These are phyloP conservation scores for Mycena capillaripes DNA, from an alignment of 768 basidiomycete genomes.

Conservation along the genomic window DNA sequence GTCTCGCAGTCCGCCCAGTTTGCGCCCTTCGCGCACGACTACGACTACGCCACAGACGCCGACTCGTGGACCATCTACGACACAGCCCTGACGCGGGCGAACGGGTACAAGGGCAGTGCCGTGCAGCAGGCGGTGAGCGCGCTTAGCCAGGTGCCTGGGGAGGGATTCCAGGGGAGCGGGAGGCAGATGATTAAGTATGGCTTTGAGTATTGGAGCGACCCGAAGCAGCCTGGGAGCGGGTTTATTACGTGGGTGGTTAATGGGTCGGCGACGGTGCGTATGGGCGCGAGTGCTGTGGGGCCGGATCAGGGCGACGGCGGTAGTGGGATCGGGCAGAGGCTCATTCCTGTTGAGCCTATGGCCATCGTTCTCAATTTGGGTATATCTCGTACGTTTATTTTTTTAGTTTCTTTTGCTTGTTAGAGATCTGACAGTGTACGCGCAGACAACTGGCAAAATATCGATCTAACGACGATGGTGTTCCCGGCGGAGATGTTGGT, in stretches of 20 bases:
- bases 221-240: conserved; percentile 64
- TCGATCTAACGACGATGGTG: conserved; percentile 65
- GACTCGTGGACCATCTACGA: conserved; percentile 53
- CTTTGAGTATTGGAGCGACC: conserved; percentile 83
- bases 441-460: conserved; percentile 62
- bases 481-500: conserved; percentile 81
- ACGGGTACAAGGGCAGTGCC: conserved; percentile 64
- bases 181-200: conserved; percentile 66
- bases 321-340: conserved; percentile 69
- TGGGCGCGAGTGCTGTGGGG: conserved; percentile 68
- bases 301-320: conserved; percentile 55
- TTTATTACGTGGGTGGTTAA: conserved; percentile 85
- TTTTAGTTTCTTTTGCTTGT: not conserved
- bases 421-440: not conserved
- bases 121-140: conserved; percentile 71
- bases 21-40: conserved; percentile 66
- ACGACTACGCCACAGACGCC: conserved; percentile 51
- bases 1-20: conserved; percentile 86
- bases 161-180: conserved; percentile 73
- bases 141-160: conserved; percentile 61
- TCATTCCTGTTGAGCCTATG: conserved; percentile 72
- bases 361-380: conserved; percentile 74
- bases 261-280: conserved; percentile 60
- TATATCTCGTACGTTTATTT: conserved; percentile 62
- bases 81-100: conserved; percentile 49